A percentile compares a stretch with the other conserved stretches of the same genome.
Evolutionary conservation across 306 rosid species (phyloP).

Genomic region (Canavalia ensiformis): DNA sequence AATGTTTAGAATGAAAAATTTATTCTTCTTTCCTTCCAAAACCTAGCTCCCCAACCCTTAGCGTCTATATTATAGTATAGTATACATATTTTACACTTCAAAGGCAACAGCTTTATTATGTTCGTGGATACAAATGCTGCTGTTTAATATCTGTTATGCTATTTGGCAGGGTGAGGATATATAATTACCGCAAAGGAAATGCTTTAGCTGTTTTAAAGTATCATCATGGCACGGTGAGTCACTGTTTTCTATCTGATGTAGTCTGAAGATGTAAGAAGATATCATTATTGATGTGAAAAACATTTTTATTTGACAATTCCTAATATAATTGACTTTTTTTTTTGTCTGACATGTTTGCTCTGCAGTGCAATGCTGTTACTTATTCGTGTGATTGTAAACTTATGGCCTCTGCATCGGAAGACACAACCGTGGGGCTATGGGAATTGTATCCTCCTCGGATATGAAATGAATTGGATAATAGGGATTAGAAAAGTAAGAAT

Average conservation of each 20-base stretch:
- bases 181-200: slow-evolving; percentile 82
- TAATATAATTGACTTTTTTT: slow-evolving; percentile 11
- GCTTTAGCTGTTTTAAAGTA: slow-evolving; percentile 88
- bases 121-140: slow-evolving; percentile 13
- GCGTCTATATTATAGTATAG: too few species aligned
- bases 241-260: slow-evolving; percentile 39
- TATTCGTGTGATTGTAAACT: slow-evolving; percentile 75
- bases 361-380: slow-evolving; percentile 88
- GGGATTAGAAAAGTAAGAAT: too few species aligned
- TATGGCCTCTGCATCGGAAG: slow-evolving; percentile 95
- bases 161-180: slow-evolving; percentile 78
- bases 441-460: slow-evolving; percentile 84
- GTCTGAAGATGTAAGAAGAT: slow-evolving; percentile 6
- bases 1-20: too few species aligned
- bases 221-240: slow-evolving; percentile 82
- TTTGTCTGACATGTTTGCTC: slow-evolving; percentile 12
- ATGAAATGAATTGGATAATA: slow-evolving; percentile 37
- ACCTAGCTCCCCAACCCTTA: too few species aligned
- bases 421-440: slow-evolving; percentile 90
- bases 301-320: background rate
- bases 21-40: too few species aligned
- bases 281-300: slow-evolving; percentile 10
- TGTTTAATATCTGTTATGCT: slow-evolving; percentile 31
- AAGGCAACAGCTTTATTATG: background rate
- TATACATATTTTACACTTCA: background rate